Conservation (phyloP, 768 basidiomycete genomes). For the Suillus weaverae region DNA sequence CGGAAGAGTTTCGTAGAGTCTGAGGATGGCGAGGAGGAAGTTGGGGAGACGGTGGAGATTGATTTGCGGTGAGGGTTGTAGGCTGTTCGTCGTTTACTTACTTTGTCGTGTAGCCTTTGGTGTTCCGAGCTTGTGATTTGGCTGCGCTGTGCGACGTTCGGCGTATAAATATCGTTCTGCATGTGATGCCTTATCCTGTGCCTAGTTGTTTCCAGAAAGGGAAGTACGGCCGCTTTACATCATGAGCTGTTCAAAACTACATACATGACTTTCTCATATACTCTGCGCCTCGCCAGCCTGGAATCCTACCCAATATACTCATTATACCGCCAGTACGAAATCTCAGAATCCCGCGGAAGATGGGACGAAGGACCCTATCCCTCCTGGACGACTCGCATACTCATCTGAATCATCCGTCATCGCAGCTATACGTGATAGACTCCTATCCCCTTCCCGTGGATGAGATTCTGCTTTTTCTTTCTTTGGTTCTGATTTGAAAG, state of each 20-base stretch:
- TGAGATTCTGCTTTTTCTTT: background rate
- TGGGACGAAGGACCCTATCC: background rate
- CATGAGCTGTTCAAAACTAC: too few relatives aligned
- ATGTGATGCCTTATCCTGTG: background rate
- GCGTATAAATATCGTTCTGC: background rate
- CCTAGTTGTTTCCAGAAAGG: background rate
- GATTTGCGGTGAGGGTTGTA: constrained; percentile 40
- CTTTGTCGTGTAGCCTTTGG: background rate
- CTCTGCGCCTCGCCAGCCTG: background rate
- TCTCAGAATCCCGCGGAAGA: background rate
- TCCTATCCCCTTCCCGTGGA: background rate
- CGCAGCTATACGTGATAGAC: background rate
- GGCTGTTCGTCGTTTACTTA: background rate
- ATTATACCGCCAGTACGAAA: too few relatives aligned
- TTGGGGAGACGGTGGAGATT: constrained; percentile 79
- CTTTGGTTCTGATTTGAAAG: too few relatives aligned
- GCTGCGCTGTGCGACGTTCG: background rate
- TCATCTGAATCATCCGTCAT: background rate
- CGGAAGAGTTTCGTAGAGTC: constrained; percentile 42
- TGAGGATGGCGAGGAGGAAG: constrained; percentile 67
- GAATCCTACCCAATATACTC: background rate
- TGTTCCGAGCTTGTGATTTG: background rate
- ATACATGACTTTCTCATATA: background rate
- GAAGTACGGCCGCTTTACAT: background rate
- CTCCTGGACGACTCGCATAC: fast-evolving